phyloP scores from a whole-genome alignment of 2,329 filamentous ascomycete genomes.

The Periconia sp. region DNA sequence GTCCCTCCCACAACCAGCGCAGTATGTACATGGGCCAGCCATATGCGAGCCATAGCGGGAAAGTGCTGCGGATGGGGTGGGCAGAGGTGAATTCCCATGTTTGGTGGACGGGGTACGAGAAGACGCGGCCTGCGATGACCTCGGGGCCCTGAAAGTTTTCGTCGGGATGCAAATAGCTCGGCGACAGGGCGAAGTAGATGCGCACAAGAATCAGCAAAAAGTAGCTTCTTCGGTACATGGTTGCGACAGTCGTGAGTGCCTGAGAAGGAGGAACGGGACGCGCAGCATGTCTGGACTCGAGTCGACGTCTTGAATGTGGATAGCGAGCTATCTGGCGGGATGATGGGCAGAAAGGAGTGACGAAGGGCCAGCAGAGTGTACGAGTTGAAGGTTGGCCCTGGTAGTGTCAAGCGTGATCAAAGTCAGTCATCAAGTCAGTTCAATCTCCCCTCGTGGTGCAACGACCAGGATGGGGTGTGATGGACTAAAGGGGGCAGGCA shows the following conservation, averaged over 20 bases:
- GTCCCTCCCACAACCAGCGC: conserved; percentile 88
- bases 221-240: conserved; percentile 91
- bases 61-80: conserved; percentile 89
- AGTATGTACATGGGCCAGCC: conserved; percentile 90
- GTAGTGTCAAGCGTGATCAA: conserved; percentile 23
- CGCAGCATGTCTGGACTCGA: conserved; percentile 33
- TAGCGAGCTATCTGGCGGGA: no score
- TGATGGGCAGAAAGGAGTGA: background rate
- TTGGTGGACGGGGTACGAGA: conserved; percentile 82
- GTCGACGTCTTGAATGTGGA: background rate
- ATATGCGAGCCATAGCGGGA: conserved; percentile 94
- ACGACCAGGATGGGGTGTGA: conserved; percentile 12
- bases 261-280: conserved; percentile 15
- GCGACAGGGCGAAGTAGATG: conserved; percentile 89
- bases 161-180: conserved; percentile 96
- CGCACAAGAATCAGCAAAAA: conserved; percentile 81
- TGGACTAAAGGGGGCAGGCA: background rate
- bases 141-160: conserved; percentile 99
- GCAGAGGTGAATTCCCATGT: conserved; percentile 97
- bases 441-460: conserved; percentile 15
- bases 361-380: conserved; percentile 21
- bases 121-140: conserved; percentile 92
- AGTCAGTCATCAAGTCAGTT: background rate
- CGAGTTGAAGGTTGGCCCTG: conserved; percentile 11
- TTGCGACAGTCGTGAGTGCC: conserved; percentile 24